Evolutionary conservation across 1,284 basidiomycete species (phyloP).

Genomic region (Trichosporon sp.): DNA sequence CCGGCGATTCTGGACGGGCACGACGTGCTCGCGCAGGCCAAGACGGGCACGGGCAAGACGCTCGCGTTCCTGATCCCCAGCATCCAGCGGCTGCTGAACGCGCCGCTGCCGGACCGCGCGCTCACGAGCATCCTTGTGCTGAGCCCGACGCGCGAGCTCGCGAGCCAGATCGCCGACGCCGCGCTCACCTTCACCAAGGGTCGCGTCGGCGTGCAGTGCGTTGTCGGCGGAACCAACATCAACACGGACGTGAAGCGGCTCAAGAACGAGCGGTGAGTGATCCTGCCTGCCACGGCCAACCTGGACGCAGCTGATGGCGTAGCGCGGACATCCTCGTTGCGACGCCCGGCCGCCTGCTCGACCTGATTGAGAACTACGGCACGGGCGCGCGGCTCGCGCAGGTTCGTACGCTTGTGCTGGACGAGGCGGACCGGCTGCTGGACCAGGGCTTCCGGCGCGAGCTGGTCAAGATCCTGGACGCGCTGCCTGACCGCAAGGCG

Average conservation of each 20-base stretch:
- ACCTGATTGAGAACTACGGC: slow-evolving; percentile 50
- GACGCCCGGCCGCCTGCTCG: slow-evolving; percentile 54
- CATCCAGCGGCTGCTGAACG: slow-evolving; percentile 47
- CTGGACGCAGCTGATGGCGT: slow-evolving; percentile 11
- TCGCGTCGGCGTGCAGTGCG: slow-evolving; percentile 42
- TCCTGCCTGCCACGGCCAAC: too few relatives aligned
- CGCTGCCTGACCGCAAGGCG: slow-evolving; percentile 38
- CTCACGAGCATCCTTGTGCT: slow-evolving; percentile 48
- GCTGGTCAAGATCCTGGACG: slow-evolving; percentile 39
- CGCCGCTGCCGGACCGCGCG: slow-evolving; percentile 19
- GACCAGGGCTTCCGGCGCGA: slow-evolving; percentile 47
- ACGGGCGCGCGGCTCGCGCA: slow-evolving; percentile 37
- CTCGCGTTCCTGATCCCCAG: slow-evolving; percentile 55
- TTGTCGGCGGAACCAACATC: slow-evolving; percentile 53
- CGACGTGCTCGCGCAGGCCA: slow-evolving; percentile 55
- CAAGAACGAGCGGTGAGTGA: slow-evolving; percentile 31
- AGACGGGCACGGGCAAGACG: slow-evolving; percentile 57
- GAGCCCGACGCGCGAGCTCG: slow-evolving; percentile 54
- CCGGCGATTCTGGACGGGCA: slow-evolving; percentile 48
- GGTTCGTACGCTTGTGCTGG: slow-evolving; percentile 48
- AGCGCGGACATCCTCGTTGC: slow-evolving; percentile 51
- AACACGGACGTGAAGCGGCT: slow-evolving; percentile 46
- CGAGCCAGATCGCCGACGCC: slow-evolving; percentile 46
- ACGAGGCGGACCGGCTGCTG: slow-evolving; percentile 54
- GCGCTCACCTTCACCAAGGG: slow-evolving; percentile 24